These are phyloP conservation scores for Carallia pectinifolia DNA, from an alignment of 345 rosid genomes.

Conservation along the genomic window DNA sequence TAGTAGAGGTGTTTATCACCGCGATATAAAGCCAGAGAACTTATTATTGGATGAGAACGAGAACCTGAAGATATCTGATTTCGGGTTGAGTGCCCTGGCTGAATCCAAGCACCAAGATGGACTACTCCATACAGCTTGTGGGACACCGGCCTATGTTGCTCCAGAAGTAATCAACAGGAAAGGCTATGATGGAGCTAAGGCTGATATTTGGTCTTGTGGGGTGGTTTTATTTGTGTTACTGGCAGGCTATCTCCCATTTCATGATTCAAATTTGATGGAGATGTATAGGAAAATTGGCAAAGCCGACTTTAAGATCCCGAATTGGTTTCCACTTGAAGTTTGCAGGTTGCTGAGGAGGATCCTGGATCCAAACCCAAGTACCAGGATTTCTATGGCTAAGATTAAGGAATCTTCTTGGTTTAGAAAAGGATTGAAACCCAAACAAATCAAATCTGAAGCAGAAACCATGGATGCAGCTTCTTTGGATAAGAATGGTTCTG, in stretches of 20 bases:
- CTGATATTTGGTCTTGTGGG: constrained; percentile 36
- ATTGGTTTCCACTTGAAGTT: constrained; percentile 28
- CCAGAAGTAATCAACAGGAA: constrained; percentile 30
- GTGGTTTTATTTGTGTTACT: constrained; percentile 28
- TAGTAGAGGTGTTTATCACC: constrained; percentile 28
- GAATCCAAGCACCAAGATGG: constrained; percentile 30
- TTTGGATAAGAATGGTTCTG: constrained; percentile 17
- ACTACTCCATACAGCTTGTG: constrained; percentile 30
- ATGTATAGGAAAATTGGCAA: constrained; percentile 27
- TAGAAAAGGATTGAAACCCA: constrained; percentile 17
- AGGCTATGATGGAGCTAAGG: constrained; percentile 34
- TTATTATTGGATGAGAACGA: constrained; percentile 27
- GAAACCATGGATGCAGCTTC: not conserved
- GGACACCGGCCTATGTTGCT: constrained; percentile 34
- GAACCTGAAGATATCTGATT: constrained; percentile 28
- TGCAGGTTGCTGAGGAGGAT: constrained; percentile 23
- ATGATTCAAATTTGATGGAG: constrained; percentile 33
- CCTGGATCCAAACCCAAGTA: constrained; percentile 18
- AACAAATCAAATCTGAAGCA: constrained; percentile 15
- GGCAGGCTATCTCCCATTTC: constrained; percentile 30
- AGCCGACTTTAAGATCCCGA: constrained; percentile 31
- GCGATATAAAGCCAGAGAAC: constrained; percentile 32
- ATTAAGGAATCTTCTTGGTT: constrained; percentile 23
- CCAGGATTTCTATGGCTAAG: constrained; percentile 23
- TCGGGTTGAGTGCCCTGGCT: constrained; percentile 30